Percentiles rank a stretch among this genome's conserved stretches.
Conservation (phyloP, 1,139 yeast species). For the Kluyveromyces sp. region DNA sequence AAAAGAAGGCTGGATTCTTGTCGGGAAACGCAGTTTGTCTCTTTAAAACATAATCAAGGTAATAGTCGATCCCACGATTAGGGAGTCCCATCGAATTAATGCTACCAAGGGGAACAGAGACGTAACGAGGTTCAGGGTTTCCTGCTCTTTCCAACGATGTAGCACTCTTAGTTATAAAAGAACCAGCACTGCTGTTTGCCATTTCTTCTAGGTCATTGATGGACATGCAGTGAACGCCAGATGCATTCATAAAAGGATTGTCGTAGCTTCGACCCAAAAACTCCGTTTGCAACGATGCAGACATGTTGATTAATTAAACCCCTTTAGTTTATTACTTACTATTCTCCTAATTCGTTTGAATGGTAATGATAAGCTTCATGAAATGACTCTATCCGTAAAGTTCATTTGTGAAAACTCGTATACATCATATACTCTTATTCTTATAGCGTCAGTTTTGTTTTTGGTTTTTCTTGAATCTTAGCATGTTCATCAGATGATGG, state of each 20-base stretch:
- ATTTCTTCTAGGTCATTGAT: constrained; percentile 20
- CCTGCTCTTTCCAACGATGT: constrained; percentile 23
- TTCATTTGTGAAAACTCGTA: too few relatives aligned
- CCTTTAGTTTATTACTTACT: too few relatives aligned
- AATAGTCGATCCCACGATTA: constrained; percentile 23
- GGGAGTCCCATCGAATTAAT: constrained; percentile 29
- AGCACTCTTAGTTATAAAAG: constrained; percentile 25
- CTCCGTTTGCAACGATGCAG: constrained; percentile 14
- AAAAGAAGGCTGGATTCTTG: constrained; percentile 18
- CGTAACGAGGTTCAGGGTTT: constrained; percentile 26
- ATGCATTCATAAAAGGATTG: constrained; percentile 27
- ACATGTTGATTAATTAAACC: constrained; percentile 7
- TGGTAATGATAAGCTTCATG: too few relatives aligned
- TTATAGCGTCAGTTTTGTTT: too few relatives aligned
- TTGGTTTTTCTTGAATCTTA: too few relatives aligned
- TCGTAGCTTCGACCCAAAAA: constrained; percentile 15
- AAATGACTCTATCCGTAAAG: too few relatives aligned
- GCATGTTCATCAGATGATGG: too few relatives aligned
- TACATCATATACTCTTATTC: too few relatives aligned
- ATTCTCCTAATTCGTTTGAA: too few relatives aligned
- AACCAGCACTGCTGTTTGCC: constrained; percentile 20
- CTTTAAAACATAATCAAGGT: constrained; percentile 19
- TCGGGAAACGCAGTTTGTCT: constrained; percentile 14
- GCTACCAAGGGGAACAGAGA: constrained; percentile 24
- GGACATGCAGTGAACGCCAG: constrained; percentile 27